Base-by-base conservation (phyloP, 2,329 filamentous ascomycete species). In the Curvularia lunata region DNA sequence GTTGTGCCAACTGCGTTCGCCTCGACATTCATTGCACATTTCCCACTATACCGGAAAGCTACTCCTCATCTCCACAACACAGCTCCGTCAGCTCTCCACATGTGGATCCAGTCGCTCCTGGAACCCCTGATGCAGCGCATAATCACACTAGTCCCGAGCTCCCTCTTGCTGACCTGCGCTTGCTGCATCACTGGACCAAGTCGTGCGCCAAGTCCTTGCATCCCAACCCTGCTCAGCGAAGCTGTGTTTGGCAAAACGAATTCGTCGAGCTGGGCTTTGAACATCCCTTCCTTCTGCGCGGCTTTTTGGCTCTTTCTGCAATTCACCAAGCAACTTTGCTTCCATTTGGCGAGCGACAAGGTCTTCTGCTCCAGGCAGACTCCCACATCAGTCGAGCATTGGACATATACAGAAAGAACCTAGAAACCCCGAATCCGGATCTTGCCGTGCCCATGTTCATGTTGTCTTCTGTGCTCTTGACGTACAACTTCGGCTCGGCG, bases 21-120 rank as follows among this genome's bases (percentile, higher is more conserved):
- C 45, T 74, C 9, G 67, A 72, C 13, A 72, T 73, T n/a, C 57
- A 61, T 19, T 75, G 72, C 51, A 68, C 64, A 7, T 75, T 70
- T 62, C 71, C 71, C 8, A 41, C 60, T 13, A 47, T 58, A 16
- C 32, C 56, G 8, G 64, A 68, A 19, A 59, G 65, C 19, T 69
- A 62, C 13, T 38, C 55, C 13, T 38, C 55, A 9, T 64, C 67
- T 47, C 58, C 63, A 3, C 63, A 67, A 4, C 60, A 48, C 19
- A 65, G 56, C 41, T 61, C 67, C 19, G 61, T 51, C n/a, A 34
- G 55, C 1, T 57, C 65, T n/a, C 59, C 58, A 1, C 42, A 53
- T n/a, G 47, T 48, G 10, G 58, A 65, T 13, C 45, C 23, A 13
- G 21, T 19, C 8, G 34, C 32, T 46, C 8, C 48, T 8, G 53